Percentiles rank a stretch among this genome's conserved stretches.
Evolutionary conservation across 2,329 filamentous ascomycete genomes (phyloP).

Genomic region (Eurotiales sp.): DNA sequence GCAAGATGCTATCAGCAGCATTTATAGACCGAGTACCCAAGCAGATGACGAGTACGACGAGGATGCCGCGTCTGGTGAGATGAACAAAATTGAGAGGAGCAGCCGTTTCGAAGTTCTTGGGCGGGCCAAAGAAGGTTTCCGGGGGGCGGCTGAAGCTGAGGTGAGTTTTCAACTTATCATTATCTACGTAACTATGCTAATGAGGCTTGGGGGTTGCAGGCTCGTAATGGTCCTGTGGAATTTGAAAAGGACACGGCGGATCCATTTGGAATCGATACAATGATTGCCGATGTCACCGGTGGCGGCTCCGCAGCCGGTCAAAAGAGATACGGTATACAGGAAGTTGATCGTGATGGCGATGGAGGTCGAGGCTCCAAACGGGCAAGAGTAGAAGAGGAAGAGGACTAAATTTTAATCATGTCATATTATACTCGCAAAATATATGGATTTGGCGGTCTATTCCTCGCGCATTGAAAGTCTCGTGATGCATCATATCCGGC

Average conservation of each 20-base stretch:
- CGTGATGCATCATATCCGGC: background rate
- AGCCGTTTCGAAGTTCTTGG: constrained; percentile 87
- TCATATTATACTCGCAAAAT: background rate
- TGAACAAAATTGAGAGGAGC: constrained; percentile 82
- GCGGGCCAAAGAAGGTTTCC: constrained; percentile 78
- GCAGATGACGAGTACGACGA: constrained; percentile 73
- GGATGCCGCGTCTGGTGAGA: constrained; percentile 73
- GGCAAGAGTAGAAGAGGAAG: constrained; percentile 69
- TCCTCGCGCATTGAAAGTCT: background rate
- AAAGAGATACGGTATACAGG: constrained; percentile 44
- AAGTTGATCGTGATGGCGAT: constrained; percentile 55
- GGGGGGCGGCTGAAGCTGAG: constrained; percentile 75
- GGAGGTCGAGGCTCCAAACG: constrained; percentile 75
- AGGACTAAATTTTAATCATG: background rate
- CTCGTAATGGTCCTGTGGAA: constrained; percentile 85
- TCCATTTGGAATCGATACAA: constrained; percentile 91
- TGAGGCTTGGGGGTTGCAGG: constrained; percentile 40
- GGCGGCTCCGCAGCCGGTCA: constrained; percentile 53
- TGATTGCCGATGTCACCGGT: constrained; percentile 73
- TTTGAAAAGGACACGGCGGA: constrained; percentile 88
- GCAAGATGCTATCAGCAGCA: constrained; percentile 89
- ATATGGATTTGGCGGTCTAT: background rate
- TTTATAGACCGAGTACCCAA: constrained; percentile 75
- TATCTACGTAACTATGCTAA: background rate
- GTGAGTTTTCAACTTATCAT: constrained; percentile 42